Base-by-base conservation (phyloP, 805 yeast species). In the Nakazawaea ishiwadae region DNA sequence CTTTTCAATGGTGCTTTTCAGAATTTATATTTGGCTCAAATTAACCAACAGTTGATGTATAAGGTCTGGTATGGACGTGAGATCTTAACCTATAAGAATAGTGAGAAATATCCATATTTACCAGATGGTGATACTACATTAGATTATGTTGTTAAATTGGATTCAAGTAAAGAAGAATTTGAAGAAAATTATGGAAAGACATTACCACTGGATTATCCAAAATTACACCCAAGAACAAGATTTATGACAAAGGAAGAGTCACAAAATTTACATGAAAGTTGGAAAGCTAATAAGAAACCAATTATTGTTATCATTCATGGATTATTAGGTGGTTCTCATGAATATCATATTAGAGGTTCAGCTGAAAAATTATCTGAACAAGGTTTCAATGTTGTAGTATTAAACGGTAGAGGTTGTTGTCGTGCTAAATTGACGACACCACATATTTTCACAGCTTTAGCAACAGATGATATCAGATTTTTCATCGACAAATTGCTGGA, bases 321-420 rank as follows among this genome's bases (percentile, higher is more conserved):
- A 2, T 65, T 84, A 29, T 82, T 85, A 20, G 91, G 93, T 44
- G 95, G 95, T 1, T 79, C 87, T 12, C 84, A 80, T 51, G 93
- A 84, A 56, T 78, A 85, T 16, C 80, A 80, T 44, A 74, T 84
- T 35, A 69, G 88, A 47, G 72, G 82, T 7, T 62, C 79, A 29
- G 60, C 77, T 28, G 62, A 64, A 35, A 58, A 62, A 16, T 59
- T 81, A 36, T 51, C 56, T 1, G 59, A 60, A 4, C 63, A 41
- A 52, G 65, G 47, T 69, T 79, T 55, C 77, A 81, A 59, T 16
- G 54, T 79, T 36, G 83, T 80, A 15, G 76, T 74, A 3, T 53
- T 84, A 37, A 83, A 82, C 55, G 70, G 84, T 14, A 68, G 95
- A 53, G 95, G 95, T 3, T 84, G 91, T 60, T 82, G 87, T 23